Evolutionary conservation across 352 stramenopile genomes (phyloP), one percentile per base, ranked within the genome.

Genomic region (Phytophthora syringae): DNA sequence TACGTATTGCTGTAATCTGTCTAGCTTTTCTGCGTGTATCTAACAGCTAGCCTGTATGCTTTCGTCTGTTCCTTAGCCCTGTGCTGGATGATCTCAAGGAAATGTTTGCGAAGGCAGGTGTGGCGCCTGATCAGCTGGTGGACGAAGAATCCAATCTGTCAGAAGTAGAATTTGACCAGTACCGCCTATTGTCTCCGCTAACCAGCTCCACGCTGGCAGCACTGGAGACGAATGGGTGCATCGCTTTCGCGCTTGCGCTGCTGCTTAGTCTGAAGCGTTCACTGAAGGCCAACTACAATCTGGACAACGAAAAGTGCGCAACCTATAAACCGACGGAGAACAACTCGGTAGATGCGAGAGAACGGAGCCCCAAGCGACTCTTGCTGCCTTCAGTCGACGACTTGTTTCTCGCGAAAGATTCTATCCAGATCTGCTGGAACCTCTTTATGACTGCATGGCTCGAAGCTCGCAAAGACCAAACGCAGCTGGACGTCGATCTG

Each of bases 251-350:
- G 2, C 74, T 94, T 43, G 72, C 73, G n/a, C 43, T 95, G 32
- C 63, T 93, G 47, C 64, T 96, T 20, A 82, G 76, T 9, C 68
- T 92, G 16, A 96, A 96, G 54, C 86, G 91, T 64, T 69, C 74
- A 22, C 68, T 96, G 18, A 93, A 95, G 54, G 65, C 76, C 1
- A 75, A 82, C 28, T 96, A 93, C 45, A 37, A 58, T 0, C 66
- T 96, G 28, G 77, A 91, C 39, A 85, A 92, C 59, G 88, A 93
- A 37, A 90, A 83, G 49, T 96, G 88, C 57, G 79, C 90, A 48
- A 94, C 82, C 28, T 96, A 92, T 48, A 82, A 89, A 44, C 87
- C 86, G n/a, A 62, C 62, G 21, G 52, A 74, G 13, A 49, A 67
- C 30, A 21, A 22, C 36, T 43, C 52, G 24, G 44, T 64, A n/a